Percentiles rank a stretch among this genome's conserved stretches.
Conservation (phyloP, 2,329 filamentous ascomycete species). For the Colletotrichum liaoningense region DNA sequence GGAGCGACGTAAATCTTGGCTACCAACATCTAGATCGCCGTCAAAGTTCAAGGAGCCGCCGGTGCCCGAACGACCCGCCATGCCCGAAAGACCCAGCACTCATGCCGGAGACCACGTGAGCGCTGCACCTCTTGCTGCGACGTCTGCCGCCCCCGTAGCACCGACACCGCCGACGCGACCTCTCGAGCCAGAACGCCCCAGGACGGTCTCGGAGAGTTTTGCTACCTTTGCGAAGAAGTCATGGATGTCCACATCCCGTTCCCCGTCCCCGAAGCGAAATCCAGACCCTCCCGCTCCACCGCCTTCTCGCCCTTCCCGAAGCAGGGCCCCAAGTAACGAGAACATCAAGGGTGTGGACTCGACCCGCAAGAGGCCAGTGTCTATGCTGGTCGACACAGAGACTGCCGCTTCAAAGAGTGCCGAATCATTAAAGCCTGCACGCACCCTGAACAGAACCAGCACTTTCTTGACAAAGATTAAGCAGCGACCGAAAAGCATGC, state of each 20-base stretch:
- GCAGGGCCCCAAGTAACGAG: conserved; percentile 24
- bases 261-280: conserved; percentile 56
- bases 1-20: conserved; percentile 64
- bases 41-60: conserved; percentile 48
- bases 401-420: conserved; percentile 45
- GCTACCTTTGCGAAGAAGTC: conserved; percentile 62
- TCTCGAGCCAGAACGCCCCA: conserved; percentile 48
- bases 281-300: conserved; percentile 38
- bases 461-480: conserved; percentile 65
- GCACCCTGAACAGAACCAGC: conserved; percentile 56
- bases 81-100: conserved; percentile 37
- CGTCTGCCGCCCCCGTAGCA: conserved; percentile 22
- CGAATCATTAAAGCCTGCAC: conserved; percentile 51
- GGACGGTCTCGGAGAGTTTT: conserved; percentile 58
- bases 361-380: conserved; percentile 45
- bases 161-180: conserved; percentile 35
- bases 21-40: conserved; percentile 57
- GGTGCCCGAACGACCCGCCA: conserved; percentile 38
- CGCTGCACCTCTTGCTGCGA: conserved; percentile 12
- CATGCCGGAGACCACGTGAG: conserved; percentile 31
- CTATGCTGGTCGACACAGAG: conserved; percentile 39
- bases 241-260: conserved; percentile 62
- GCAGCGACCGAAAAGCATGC: conserved; percentile 55
- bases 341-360: conserved; percentile 44
- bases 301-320: conserved; percentile 37